Base-by-base conservation (phyloP, 495 filamentous ascomycete species). In the Sordaria brevicollis region DNA sequence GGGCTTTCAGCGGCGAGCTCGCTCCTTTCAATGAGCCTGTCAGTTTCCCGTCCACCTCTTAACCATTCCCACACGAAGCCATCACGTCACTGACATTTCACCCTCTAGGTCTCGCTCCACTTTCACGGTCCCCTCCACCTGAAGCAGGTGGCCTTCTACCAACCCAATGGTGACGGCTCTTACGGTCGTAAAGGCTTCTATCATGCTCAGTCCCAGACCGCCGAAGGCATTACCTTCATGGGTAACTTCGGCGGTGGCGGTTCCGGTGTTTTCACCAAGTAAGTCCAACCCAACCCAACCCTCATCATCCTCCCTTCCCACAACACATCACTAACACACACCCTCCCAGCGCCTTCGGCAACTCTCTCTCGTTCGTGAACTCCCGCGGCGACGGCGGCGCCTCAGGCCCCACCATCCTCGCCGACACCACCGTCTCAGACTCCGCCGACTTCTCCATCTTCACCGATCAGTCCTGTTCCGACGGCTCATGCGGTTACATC, bases 61-160 rank as follows among this genome's bases (percentile, higher is more conserved):
- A 72, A 72, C 38, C 2, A 25, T 7, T 29, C 69, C n/a, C n/a
- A n/a, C n/a, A n/a, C n/a, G n/a, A n/a, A n/a, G n/a, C n/a, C n/a
- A n/a, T n/a, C n/a, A n/a, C n/a, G n/a, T n/a, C n/a, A n/a, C n/a
- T n/a, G n/a, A n/a, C n/a, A n/a, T n/a, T n/a, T n/a, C n/a, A n/a
- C n/a, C n/a, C 43, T 41, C 35, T 70, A 92, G 90, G 77, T 92
- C 39, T 90, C 89, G 1, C 67, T 92, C 68, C 89, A 91, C 74
- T 85, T 93, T 75, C 88, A 90, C 65, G 91, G 91, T 15, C 91
- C 91, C 4, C 72, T 91, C 65, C 69, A 81, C 15, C 72, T 93
- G 34, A 86, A 86, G 72, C 81, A 90, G 69, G 76, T 92, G 38
- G 91, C 89, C 13, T 86, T 87, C 37, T 93, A 91, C 77, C 80